Percentiles rank a stretch among this genome's conserved stretches.
Conservation (phyloP, 1,139 yeast species). For the Scheffersomyces lignicola region DNA sequence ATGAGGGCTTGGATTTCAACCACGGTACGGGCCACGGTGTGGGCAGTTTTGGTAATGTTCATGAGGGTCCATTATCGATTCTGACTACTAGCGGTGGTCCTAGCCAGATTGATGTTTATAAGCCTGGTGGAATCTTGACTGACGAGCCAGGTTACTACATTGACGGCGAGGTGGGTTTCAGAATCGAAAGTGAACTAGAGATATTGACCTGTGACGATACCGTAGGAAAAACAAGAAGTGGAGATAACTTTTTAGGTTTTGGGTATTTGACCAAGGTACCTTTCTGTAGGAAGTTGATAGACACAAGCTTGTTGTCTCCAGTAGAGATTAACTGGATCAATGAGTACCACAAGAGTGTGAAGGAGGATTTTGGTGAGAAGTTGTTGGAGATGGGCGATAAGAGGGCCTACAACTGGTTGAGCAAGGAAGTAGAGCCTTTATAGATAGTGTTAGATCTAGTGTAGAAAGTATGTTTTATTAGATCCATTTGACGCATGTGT, state of each 20-base stretch:
- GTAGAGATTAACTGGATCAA: slow-evolving; percentile 56
- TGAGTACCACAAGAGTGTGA: slow-evolving; percentile 40
- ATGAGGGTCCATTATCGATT: slow-evolving; percentile 55
- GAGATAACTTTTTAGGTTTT: slow-evolving; percentile 41
- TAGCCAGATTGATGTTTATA: slow-evolving; percentile 28
- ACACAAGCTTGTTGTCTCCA: slow-evolving; percentile 29
- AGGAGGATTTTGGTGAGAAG: slow-evolving; percentile 34
- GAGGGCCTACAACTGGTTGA: slow-evolving; percentile 41
- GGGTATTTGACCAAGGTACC: slow-evolving; percentile 56
- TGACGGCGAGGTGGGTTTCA: slow-evolving; percentile 52
- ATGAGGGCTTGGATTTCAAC: slow-evolving; percentile 51
- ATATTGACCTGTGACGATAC: slow-evolving; percentile 33
- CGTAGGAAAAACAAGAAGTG: slow-evolving; percentile 36
- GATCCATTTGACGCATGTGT: no score
- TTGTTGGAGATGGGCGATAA: slow-evolving; percentile 39
- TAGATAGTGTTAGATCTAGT: no score
- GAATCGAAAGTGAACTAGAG: slow-evolving; percentile 55
- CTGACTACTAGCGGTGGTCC: slow-evolving; percentile 41
- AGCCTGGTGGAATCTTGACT: slow-evolving; percentile 50
- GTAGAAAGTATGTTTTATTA: slow-evolving; percentile 5
- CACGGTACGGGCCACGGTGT: slow-evolving; percentile 67
- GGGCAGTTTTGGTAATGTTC: slow-evolving; percentile 57
- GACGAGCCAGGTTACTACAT: slow-evolving; percentile 61
- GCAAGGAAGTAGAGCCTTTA: slow-evolving; percentile 36
- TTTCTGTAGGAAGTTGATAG: slow-evolving; percentile 49